Conservation (phyloP, 768 basidiomycete species). For the Boletus tylopilopsis region DNA sequence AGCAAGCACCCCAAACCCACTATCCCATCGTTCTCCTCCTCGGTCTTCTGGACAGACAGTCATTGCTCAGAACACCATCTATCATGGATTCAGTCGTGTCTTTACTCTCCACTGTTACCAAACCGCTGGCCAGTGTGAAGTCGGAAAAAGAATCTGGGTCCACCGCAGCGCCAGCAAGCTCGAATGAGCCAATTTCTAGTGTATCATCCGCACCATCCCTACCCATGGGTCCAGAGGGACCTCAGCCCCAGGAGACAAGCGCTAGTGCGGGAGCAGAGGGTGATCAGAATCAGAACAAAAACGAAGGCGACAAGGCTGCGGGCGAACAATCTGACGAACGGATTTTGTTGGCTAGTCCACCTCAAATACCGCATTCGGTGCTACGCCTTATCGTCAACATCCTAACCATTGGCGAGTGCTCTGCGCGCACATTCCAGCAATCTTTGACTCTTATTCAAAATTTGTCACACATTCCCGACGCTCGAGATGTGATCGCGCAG, state of each 20-base stretch:
- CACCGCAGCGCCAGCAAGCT: conserved; percentile 15
- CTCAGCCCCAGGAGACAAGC: conserved; percentile 14
- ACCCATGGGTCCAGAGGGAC: conserved; percentile 7
- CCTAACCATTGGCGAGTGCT: conserved; percentile 95
- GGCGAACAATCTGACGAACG: conserved; percentile 35
- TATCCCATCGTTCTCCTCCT: conserved; percentile 91
- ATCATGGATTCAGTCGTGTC: conserved; percentile 93
- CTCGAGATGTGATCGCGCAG: conserved; percentile 82
- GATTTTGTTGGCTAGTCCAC: conserved; percentile 64
- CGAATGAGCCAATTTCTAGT: conserved; percentile 13
- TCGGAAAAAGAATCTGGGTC: conserved; percentile 37
- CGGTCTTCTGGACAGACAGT: conserved; percentile 81
- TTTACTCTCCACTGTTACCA: conserved; percentile 84
- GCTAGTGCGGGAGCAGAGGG: conserved; percentile 11
- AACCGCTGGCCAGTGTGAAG: conserved; percentile 69
- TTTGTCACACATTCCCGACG: conserved; percentile 83
- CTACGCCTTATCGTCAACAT: conserved; percentile 94
- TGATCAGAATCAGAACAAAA: conserved; percentile 23
- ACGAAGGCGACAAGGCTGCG: conserved; percentile 14
- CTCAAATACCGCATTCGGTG: conserved; percentile 81
- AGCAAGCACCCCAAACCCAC: conserved; percentile 72
- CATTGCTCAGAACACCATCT: conserved; percentile 79
- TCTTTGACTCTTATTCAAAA: conserved; percentile 91
- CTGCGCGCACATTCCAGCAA: conserved; percentile 92
- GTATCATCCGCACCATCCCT: conserved; percentile 1